These are phyloP conservation scores for Cytospora piceicola DNA, from an alignment of 2,329 filamentous ascomycete genomes.

Conservation along the genomic window DNA sequence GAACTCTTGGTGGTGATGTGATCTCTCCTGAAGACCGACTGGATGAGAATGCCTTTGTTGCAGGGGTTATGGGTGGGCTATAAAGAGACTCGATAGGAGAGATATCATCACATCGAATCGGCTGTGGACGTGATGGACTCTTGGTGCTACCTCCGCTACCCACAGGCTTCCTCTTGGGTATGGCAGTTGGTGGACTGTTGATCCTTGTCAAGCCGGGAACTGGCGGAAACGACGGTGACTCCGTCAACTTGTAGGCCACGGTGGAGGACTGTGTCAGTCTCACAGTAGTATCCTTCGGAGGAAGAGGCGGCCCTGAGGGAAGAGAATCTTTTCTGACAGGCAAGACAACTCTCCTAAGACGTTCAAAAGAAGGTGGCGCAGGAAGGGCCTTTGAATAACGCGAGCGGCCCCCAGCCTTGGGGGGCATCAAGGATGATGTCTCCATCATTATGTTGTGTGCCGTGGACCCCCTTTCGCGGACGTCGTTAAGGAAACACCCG, in stretches of 20 bases:
- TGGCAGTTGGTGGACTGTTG: slow-evolving; percentile 21
- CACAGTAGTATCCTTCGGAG: slow-evolving; percentile 27
- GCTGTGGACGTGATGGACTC: slow-evolving; percentile 32
- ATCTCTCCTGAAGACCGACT: slow-evolving; percentile 26
- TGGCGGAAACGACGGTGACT: slow-evolving; percentile 25
- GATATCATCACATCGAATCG: slow-evolving; percentile 24
- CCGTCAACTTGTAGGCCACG: slow-evolving; percentile 21
- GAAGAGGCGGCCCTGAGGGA: slow-evolving; percentile 31
- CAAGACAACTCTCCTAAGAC: slow-evolving; percentile 4
- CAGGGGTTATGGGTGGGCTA: slow-evolving; percentile 60
- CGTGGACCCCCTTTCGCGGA: slow-evolving; percentile 16
- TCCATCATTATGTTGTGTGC: slow-evolving; percentile 34
- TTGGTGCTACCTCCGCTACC: slow-evolving; percentile 20
- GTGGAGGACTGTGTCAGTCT: slow-evolving; percentile 12
- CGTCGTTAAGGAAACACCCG: neutral
- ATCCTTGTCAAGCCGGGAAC: slow-evolving; percentile 21
- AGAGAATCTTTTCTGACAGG: slow-evolving; percentile 30
- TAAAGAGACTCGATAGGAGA: slow-evolving; percentile 56
- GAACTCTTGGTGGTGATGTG: slow-evolving; percentile 24
- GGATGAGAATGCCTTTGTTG: slow-evolving; percentile 21
- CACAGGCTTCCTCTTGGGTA: slow-evolving; percentile 29
- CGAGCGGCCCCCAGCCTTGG: slow-evolving; percentile 47
- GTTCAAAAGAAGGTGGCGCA: slow-evolving; percentile 40
- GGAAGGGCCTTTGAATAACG: slow-evolving; percentile 64
- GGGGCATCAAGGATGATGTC: slow-evolving; percentile 34